Evolutionary conservation across 2,329 filamentous ascomycete genomes (phyloP).

Genomic region (Ceratocystis cubensis): DNA sequence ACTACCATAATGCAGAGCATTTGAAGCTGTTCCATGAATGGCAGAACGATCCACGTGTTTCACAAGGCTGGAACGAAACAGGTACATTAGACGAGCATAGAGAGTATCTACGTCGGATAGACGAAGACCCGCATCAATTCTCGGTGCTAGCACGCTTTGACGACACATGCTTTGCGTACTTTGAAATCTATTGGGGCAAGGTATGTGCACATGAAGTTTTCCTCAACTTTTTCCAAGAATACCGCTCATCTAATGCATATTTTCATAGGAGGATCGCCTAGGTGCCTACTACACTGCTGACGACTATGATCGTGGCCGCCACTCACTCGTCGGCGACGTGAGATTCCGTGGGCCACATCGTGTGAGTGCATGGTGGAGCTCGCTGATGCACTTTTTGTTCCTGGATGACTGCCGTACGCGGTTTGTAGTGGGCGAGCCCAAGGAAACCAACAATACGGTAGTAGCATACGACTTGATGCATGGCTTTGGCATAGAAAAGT

Average conservation of each 20-base stretch:
- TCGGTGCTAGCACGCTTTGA: constrained; percentile 60
- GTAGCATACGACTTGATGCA: constrained; percentile 64
- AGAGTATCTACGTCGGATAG: constrained; percentile 54
- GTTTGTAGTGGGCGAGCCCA: constrained; percentile 55
- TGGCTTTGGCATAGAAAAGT: constrained; percentile 59
- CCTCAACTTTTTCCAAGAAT: neutral
- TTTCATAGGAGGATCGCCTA: constrained; percentile 39
- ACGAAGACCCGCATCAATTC: constrained; percentile 60
- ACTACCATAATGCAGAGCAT: constrained; percentile 52
- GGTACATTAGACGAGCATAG: constrained; percentile 63
- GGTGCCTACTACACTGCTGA: constrained; percentile 43
- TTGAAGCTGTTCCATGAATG: constrained; percentile 61
- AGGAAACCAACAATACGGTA: constrained; percentile 55
- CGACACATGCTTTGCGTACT: constrained; percentile 60
- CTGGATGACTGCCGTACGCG: constrained; percentile 47
- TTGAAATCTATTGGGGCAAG: constrained; percentile 68
- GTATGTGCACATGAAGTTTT: constrained; percentile 26
- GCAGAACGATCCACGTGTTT: constrained; percentile 75
- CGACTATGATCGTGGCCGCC: constrained; percentile 46
- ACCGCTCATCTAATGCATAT: constrained; percentile 5
- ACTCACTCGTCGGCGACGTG: constrained; percentile 47
- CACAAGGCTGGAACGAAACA: constrained; percentile 67
- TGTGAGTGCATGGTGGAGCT: constrained; percentile 49
- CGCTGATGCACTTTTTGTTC: constrained; percentile 50
- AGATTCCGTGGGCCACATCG: constrained; percentile 48